These are phyloP conservation scores for Lipomyces sp. DNA, from an alignment of 805 yeast genomes.

Conservation along the genomic window DNA sequence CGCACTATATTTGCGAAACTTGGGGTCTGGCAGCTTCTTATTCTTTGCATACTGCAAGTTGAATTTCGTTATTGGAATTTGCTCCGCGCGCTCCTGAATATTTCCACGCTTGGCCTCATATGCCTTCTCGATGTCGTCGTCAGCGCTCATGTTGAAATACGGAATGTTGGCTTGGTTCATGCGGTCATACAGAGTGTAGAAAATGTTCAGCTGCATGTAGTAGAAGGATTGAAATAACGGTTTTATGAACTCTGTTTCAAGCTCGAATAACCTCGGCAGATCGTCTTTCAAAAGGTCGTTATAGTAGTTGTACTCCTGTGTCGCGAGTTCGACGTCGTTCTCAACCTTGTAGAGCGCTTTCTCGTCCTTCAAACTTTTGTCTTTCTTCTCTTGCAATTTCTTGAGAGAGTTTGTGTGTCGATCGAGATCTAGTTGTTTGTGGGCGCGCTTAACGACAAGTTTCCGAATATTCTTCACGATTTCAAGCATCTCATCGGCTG, in stretches of 20 bases:
- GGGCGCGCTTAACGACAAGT: constrained; percentile 94
- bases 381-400: constrained; percentile 81
- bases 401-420: constrained; percentile 72
- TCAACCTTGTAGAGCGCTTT: constrained; percentile 87
- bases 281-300: constrained; percentile 92
- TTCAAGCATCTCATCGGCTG: constrained; percentile 86
- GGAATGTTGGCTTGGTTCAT: constrained; percentile 98
- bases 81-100: constrained; percentile 86
- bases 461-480: constrained; percentile 83
- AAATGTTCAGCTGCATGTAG: constrained; percentile 96
- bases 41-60: constrained; percentile 45
- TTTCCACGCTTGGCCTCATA: constrained; percentile 84
- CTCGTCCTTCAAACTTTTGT: constrained; percentile 85
- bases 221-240: constrained; percentile 94
- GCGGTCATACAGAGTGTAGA: constrained; percentile 85
- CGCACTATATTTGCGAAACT: constrained; percentile 28
- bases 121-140: constrained; percentile 74
- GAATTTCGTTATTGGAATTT: constrained; percentile 88
- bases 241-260: constrained; percentile 89
- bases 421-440: constrained; percentile 92
- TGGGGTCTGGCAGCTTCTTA: constrained; percentile 20
- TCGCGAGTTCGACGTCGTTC: constrained; percentile 86
- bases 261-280: constrained; percentile 80
- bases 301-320: constrained; percentile 93
- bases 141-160: constrained; percentile 79